Evolutionary conservation across 1,284 basidiomycete species (phyloP).

Genomic region (Leucoagaricus sp.): DNA sequence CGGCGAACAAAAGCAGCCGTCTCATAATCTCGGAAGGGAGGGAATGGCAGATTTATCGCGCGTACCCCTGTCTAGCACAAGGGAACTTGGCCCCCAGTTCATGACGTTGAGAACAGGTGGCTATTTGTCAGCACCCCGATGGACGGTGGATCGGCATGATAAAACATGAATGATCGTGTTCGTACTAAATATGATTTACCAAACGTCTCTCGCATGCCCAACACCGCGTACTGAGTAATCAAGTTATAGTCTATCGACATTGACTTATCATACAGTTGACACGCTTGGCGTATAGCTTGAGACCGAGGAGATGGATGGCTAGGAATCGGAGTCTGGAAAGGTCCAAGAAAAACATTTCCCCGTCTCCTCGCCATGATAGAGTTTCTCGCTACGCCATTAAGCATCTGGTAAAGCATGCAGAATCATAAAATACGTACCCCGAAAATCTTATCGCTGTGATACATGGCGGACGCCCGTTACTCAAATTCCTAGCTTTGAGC

Average conservation of each 20-base stretch:
- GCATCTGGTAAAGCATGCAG: constrained; percentile 9
- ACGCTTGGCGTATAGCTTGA: too few species aligned
- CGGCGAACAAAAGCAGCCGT: constrained; percentile 9
- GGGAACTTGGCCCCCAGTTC: constrained; percentile 23
- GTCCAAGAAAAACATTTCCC: constrained; percentile 66
- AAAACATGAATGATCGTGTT: too few species aligned
- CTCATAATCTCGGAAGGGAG: constrained; percentile 29
- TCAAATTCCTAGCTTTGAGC: constrained; percentile 51
- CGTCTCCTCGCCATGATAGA: constrained; percentile 68
- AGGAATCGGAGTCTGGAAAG: constrained; percentile 49
- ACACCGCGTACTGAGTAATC: too few species aligned
- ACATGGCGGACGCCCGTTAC: constrained; percentile 42
- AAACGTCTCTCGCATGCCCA: too few species aligned
- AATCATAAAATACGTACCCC: constrained; percentile 45
- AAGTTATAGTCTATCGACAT: too few species aligned
- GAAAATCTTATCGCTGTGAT: constrained; percentile 71
- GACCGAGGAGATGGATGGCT: neutral
- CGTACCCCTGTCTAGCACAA: constrained; percentile 44
- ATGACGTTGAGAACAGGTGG: neutral
- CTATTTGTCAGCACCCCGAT: too few species aligned
- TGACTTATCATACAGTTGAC: too few species aligned
- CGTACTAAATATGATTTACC: too few species aligned
- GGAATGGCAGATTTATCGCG: constrained; percentile 44
- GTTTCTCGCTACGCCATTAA: constrained; percentile 46
- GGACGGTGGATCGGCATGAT: too few species aligned